Evolutionary conservation across 768 basidiomycete species (phyloP).

Genomic region (Sporobolomyces phaffii): DNA sequence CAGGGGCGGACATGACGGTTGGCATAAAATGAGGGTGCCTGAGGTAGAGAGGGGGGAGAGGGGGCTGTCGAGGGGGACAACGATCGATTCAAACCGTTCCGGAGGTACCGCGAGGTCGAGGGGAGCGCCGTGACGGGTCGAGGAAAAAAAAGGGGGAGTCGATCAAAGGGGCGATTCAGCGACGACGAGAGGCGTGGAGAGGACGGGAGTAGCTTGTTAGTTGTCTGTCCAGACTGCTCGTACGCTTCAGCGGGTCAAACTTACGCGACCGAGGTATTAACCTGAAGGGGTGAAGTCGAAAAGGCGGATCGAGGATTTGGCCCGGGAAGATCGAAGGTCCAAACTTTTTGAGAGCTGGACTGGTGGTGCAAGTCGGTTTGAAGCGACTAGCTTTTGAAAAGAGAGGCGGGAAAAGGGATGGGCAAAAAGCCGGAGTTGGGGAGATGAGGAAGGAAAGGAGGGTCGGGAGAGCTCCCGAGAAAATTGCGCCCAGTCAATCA

Average conservation of each 20-base stretch:
- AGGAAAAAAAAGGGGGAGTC: too few species aligned
- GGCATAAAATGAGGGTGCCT: constrained; percentile 15
- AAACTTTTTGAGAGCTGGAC: neutral
- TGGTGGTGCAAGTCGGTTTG: neutral
- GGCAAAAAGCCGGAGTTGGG: neutral
- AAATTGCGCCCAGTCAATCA: neutral
- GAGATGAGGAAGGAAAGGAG: constrained; percentile 5
- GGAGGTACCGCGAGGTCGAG: neutral
- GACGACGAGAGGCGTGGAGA: neutral
- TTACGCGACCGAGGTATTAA: constrained; percentile 13
- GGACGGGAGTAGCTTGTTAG: neutral
- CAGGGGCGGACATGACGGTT: constrained; percentile 29
- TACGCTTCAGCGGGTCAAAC: neutral
- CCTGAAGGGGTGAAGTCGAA: constrained; percentile 4
- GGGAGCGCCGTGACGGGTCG: neutral
- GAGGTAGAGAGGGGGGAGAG: neutral
- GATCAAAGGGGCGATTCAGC: too few species aligned
- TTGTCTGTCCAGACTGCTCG: neutral
- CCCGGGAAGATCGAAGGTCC: neutral
- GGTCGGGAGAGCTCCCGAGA: neutral
- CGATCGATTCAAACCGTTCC: neutral
- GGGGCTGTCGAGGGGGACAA: neutral
- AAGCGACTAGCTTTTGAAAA: neutral
- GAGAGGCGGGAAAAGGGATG: neutral
- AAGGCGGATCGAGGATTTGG: neutral